phyloP scores from a whole-genome alignment of 305 asterid species.

The Fraxinus albicans region DNA sequence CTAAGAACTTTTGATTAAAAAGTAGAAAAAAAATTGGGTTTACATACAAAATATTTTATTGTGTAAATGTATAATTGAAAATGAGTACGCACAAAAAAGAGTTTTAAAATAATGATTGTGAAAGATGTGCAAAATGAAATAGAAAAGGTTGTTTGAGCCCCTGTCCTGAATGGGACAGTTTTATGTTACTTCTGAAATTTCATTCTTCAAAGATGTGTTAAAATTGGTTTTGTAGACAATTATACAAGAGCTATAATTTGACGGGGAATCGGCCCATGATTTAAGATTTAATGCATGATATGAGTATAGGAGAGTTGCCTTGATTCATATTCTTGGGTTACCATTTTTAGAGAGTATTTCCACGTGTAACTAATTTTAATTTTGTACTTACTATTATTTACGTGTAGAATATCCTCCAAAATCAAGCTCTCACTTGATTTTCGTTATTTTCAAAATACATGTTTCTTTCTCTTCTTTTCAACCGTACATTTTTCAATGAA shows the following conservation, averaged over 20 bases:
- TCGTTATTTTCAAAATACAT: too few species aligned
- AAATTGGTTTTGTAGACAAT: background rate
- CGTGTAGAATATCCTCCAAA: background rate
- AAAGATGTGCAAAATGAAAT: background rate
- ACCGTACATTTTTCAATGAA: too few species aligned
- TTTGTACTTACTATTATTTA: background rate
- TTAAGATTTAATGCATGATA: background rate
- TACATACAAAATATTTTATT: too few species aligned
- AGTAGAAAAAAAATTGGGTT: too few species aligned
- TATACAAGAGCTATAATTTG: background rate
- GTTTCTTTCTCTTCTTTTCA: too few species aligned
- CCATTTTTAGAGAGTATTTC: background rate
- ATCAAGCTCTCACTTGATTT: too few species aligned
- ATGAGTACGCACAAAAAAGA: too few species aligned
- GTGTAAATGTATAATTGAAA: too few species aligned
- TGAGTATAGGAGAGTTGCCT: background rate
- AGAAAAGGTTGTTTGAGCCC: background rate
- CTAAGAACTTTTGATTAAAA: too few species aligned
- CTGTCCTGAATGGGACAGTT: background rate
- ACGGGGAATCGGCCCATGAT: background rate
- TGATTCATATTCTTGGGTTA: background rate
- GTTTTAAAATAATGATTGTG: too few species aligned
- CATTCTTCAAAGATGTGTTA: too few species aligned
- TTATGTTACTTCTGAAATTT: background rate
- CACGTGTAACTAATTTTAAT: background rate